A percentile compares a stretch with the other conserved stretches of the same genome.
These are phyloP conservation scores for Fusarium sp. DNA, from an alignment of 2,329 filamentous ascomycete genomes.

Conservation along the genomic window DNA sequence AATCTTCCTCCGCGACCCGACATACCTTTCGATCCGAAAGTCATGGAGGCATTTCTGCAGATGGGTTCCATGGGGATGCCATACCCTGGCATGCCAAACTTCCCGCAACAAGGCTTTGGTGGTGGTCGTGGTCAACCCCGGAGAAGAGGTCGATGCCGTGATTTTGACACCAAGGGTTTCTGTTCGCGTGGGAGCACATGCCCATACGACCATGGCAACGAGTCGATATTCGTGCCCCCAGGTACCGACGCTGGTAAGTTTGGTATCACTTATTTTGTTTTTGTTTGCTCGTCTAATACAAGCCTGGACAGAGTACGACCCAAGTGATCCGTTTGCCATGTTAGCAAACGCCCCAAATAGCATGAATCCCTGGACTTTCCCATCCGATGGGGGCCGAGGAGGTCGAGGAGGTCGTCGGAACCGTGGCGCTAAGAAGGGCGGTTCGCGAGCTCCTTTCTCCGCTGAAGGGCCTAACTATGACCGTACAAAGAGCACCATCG, in stretches of 20 bases:
- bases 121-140: conserved; percentile 43
- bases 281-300: conserved; percentile 17
- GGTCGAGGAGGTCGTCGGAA: conserved; percentile 51
- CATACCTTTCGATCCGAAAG: conserved; percentile 65
- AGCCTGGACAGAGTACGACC: conserved; percentile 46
- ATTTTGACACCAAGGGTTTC: conserved; percentile 78
- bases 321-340: conserved; percentile 42
- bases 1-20: conserved; percentile 28
- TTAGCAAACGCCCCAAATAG: conserved; percentile 27
- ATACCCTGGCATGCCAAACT: conserved; percentile 51
- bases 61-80: conserved; percentile 67
- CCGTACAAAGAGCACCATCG: conserved; percentile 71
- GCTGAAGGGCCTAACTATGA: conserved; percentile 70
- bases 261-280: neutral
- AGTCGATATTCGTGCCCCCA: conserved; percentile 54
- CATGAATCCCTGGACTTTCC: conserved; percentile 34
- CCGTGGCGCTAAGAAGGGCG: conserved; percentile 44
- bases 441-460: conserved; percentile 68
- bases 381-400: conserved; percentile 39
- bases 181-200: conserved; percentile 75
- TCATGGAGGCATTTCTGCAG: conserved; percentile 68
- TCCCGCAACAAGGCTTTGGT: conserved; percentile 44
- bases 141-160: conserved; percentile 66
- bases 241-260: conserved; percentile 41
- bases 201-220: conserved; percentile 73